Evolutionary conservation across 2,329 filamentous ascomycete genomes (phyloP), one percentile per base, ranked within the genome.

Genomic region (Colletotrichum sp.): DNA sequence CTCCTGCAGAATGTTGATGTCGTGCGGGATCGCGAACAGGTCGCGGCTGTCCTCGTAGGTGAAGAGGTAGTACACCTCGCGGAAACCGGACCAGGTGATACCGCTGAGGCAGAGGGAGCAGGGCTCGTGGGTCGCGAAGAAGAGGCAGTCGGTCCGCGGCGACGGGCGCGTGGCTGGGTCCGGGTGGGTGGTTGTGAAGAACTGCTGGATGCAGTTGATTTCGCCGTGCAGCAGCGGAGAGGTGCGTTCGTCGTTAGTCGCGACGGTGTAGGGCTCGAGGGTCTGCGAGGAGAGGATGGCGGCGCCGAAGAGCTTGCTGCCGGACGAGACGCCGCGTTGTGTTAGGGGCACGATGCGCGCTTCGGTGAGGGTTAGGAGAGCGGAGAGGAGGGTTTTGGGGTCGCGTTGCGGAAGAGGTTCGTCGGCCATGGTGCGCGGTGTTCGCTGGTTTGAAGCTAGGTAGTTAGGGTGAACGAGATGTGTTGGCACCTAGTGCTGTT

Each of bases 181-280:
- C 15, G 85, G 80, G 75, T 83, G 82, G 24, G 79, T 79, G 2
- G 80, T 80, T 0, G 85, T 85, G 82, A 90, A 92, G 83, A 92
- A 92, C 36, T 87, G 82, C 78, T 91, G 89, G 81, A 92, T 91
- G 84, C 90, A 92, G 81, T 91, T 90, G 81, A 92, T 90, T 78
- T 92, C 90, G 76, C 90, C 90, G 80, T 92, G 90, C 10, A 92
- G 85, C 6, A 92, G 85, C 3, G 90, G 90, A 6, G 90, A 91
- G 1, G 80, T 81, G 13, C 85, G 85, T 80, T 92, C 90, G 81
- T 91, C 88, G 84, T 92, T 92, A 61, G 89, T 91, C 12, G 89
- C 86, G 7, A 89, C 86, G 0, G 88, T 89, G 16, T 89, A 81
- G 4, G 87, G 84, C 0, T 78, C 60, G 7, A 91, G 86, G 18